Conservation (phyloP, 306 rosid genomes). For the Lathyrus aphaca region DNA sequence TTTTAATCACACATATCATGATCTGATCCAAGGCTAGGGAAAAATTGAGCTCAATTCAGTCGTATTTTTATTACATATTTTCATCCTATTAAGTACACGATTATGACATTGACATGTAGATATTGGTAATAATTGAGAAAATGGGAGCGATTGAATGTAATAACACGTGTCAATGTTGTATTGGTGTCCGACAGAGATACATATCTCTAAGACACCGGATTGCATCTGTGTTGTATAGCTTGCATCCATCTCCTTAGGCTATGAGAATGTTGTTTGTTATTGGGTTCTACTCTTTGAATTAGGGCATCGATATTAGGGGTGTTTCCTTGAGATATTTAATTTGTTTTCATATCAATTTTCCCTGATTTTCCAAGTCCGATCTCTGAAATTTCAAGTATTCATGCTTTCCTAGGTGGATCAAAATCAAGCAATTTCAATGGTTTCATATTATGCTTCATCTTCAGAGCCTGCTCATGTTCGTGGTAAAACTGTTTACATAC, state of each 20-base stretch:
- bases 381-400: conserved; percentile 29
- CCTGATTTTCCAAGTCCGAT: background rate
- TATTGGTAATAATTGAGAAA: background rate
- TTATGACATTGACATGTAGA: background rate
- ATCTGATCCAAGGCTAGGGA: background rate
- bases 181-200: background rate
- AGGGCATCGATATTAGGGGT: background rate
- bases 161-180: background rate
- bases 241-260: conserved; percentile 19
- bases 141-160: background rate
- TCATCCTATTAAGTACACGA: background rate
- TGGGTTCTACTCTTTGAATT: background rate
- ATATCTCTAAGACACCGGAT: background rate
- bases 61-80: background rate
- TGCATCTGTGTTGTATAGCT: background rate
- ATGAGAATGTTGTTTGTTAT: background rate
- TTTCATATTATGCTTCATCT: conserved; percentile 89
- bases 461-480: conserved; percentile 94
- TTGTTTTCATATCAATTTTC: background rate
- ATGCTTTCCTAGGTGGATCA: conserved; percentile 66
- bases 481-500: conserved; percentile 89
- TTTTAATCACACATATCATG: background rate
- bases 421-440: conserved; percentile 94
- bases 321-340: background rate
- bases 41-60: background rate